Base-by-base conservation (phyloP, 2,329 filamentous ascomycete species). In the Epichloe bromicola region DNA sequence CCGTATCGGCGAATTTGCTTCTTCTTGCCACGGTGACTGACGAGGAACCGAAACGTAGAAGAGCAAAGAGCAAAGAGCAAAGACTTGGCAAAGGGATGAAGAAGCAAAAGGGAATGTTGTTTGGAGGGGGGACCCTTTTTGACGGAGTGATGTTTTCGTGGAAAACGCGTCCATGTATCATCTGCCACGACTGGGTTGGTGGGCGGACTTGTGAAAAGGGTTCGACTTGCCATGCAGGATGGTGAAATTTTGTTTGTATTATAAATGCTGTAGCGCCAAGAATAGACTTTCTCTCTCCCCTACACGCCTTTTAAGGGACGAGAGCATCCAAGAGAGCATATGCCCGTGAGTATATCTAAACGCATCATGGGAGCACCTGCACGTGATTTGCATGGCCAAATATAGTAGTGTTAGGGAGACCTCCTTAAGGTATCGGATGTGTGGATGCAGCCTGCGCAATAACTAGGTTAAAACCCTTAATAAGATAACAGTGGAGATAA, bases 11-110 rank as follows among this genome's bases (percentile, higher is more conserved):
- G 37, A 26, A 42, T n/a, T 14, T 4, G n/a, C 11, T 20, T 30
- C 23, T 14, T 14, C 23, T 10, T 4, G 34, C 30, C 10, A 30
- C 30, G n/a, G n/a, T 11, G 12, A 34, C 17, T 6, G 7, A 42
- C 30, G 11, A 17, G 20, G 33, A 20, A 30, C 19, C 30, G 48
- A 38, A 5, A 23, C 2, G 34, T 20, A 44, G 33, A 30, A 26
- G 20, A 34, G 59, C 58, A 56, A 53, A 44, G 20, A 34, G 59
- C 58, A 56, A 53, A 44, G 49, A 56, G n/a, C 34, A 48, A 40
- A 34, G 48, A 19, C 15, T 36, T 20, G 44, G 30, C 4, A 7
- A 15, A 46, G 10, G 20, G 10, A 7, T 15, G 26, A 33, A 17
- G 26, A 36, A 46, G 44, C 30, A 23, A 46, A 46, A 14, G 33